These are phyloP conservation scores for Coleophoma eucalyptorum DNA, from an alignment of 2,329 filamentous ascomycete genomes.

Conservation along the genomic window DNA sequence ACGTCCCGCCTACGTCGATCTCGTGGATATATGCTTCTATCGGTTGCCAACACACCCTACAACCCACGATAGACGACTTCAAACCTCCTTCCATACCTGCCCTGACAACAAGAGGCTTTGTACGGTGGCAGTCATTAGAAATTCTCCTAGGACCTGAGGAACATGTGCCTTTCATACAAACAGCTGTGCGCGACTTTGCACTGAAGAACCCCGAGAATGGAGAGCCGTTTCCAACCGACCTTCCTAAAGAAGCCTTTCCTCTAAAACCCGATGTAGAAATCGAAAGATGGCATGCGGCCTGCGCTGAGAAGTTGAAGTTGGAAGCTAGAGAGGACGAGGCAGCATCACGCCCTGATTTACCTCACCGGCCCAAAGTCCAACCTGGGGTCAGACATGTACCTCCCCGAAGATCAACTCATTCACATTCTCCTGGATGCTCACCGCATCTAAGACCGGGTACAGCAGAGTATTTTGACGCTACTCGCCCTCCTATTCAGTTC, in stretches of 20 bases:
- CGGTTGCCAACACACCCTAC: conserved; percentile 84
- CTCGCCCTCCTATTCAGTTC: conserved; percentile 4
- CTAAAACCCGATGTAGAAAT: conserved; percentile 72
- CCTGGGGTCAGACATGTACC: conserved; percentile 22
- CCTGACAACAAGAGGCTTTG: conserved; percentile 79
- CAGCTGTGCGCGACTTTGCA: conserved; percentile 72
- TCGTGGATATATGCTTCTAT: conserved; percentile 91
- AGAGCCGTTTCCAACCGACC: conserved; percentile 57
- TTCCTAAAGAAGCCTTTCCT: conserved; percentile 65
- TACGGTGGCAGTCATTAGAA: conserved; percentile 91
- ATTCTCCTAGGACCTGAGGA: conserved; percentile 83
- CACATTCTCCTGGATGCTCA: conserved; percentile 9
- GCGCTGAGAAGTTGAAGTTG: conserved; percentile 65
- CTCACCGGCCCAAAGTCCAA: conserved; percentile 23
- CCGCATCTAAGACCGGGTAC: conserved; percentile 11
- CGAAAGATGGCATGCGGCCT: conserved; percentile 78
- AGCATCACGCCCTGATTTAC: conserved; percentile 17
- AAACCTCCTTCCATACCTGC: conserved; percentile 75
- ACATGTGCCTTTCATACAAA: conserved; percentile 79
- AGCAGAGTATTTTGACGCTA: conserved; percentile 2
- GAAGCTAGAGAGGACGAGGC: conserved; percentile 40
- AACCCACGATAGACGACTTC: conserved; percentile 69
- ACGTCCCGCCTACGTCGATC: conserved; percentile 68
- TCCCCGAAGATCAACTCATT: conserved; percentile 8
- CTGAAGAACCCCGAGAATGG: conserved; percentile 73